Evolutionary conservation across 2,329 filamentous ascomycete genomes (phyloP).

Genomic region (Penicillium aurantiogriseum): DNA sequence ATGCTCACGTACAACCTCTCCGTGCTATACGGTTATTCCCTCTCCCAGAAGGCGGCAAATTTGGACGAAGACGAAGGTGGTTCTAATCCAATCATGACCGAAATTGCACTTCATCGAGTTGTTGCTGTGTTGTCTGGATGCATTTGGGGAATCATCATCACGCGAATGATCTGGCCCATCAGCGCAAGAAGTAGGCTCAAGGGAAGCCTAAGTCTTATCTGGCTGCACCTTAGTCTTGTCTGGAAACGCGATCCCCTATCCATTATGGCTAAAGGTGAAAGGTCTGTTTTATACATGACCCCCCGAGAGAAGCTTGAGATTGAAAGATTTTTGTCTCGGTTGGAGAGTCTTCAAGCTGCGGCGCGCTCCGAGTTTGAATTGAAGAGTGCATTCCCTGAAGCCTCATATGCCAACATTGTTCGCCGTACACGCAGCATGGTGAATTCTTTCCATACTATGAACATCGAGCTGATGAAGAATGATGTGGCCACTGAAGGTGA

Average conservation of each 20-base stretch:
- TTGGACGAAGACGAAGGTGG: slow-evolving; percentile 79
- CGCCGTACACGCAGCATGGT: slow-evolving; percentile 79
- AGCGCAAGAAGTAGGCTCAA: slow-evolving; percentile 85
- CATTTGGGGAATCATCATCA: slow-evolving; percentile 88
- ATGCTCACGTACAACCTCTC: slow-evolving; percentile 95
- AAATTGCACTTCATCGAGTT: slow-evolving; percentile 85
- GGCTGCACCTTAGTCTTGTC: slow-evolving; percentile 90
- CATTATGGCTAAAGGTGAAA: slow-evolving; percentile 61
- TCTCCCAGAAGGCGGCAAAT: slow-evolving; percentile 74
- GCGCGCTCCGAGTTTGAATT: slow-evolving; percentile 87
- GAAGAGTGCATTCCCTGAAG: slow-evolving; percentile 77
- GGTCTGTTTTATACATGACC: slow-evolving; percentile 71
- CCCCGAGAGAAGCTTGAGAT: slow-evolving; percentile 84
- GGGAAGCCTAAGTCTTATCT: slow-evolving; percentile 84
- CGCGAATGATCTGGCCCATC: slow-evolving; percentile 88
- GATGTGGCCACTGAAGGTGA: slow-evolving; percentile 74
- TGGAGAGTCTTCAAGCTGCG: slow-evolving; percentile 70
- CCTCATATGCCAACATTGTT: slow-evolving; percentile 71
- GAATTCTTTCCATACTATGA: slow-evolving; percentile 95
- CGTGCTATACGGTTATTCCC: slow-evolving; percentile 87
- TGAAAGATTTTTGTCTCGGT: slow-evolving; percentile 71
- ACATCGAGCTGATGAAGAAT: slow-evolving; percentile 82
- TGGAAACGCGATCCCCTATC: slow-evolving; percentile 92
- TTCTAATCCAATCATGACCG: slow-evolving; percentile 74
- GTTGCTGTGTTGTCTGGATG: slow-evolving; percentile 83